Conservation (phyloP, 164 flowering plant genomes). For the Piper longum region DNA sequence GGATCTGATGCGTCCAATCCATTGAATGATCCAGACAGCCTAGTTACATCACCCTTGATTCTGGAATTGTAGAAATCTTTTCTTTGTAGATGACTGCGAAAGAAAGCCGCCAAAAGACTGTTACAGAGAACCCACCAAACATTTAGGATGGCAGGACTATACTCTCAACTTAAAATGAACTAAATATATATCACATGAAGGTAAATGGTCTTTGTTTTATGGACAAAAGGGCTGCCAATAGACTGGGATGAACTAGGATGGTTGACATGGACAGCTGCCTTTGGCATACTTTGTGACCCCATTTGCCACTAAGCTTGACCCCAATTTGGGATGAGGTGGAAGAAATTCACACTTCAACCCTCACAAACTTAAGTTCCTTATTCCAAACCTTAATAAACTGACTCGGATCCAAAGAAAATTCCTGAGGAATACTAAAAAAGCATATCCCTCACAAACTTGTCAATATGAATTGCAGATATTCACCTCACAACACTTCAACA, state of each 20-base stretch:
- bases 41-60: conserved; percentile 9
- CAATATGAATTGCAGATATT: not conserved
- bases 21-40: conserved; percentile 11
- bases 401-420: too few relatives aligned
- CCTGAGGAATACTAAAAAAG: too few relatives aligned
- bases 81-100: conserved; percentile 49
- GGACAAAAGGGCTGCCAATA: too few relatives aligned
- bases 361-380: too few relatives aligned
- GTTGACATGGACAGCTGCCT: too few relatives aligned
- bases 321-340: too few relatives aligned
- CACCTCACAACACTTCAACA: not conserved
- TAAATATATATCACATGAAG: not conserved
- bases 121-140: conserved; percentile 21
- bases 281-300: too few relatives aligned
- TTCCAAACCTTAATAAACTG: too few relatives aligned
- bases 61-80: conserved; percentile 30
- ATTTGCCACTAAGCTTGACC: too few relatives aligned
- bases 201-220: too few relatives aligned
- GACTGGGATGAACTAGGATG: too few relatives aligned
- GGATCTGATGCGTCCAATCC: conserved; percentile 12
- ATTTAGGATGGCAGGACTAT: conserved; percentile 9
- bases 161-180: not conserved
- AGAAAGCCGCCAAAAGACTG: conserved; percentile 84
- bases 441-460: not conserved
- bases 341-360: too few relatives aligned